phyloP scores from a whole-genome alignment of 768 basidiomycete genomes.

The Rhizopogon salebrosus region DNA sequence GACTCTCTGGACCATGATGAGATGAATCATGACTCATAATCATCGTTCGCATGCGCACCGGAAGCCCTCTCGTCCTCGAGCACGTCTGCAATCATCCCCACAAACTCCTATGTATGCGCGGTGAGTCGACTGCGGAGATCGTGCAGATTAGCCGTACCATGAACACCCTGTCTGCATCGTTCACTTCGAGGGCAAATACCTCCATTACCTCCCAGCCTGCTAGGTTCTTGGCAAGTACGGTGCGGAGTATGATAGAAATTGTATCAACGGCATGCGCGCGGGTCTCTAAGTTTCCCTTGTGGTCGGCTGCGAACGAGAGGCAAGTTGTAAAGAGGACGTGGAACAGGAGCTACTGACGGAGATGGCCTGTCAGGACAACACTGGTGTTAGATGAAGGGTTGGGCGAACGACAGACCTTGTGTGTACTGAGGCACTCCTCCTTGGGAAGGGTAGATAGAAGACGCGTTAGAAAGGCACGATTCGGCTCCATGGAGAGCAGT shows the following conservation, averaged over 20 bases:
- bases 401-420: conserved; percentile 40
- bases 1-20: conserved; percentile 27
- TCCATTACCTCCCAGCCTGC: conserved; percentile 75
- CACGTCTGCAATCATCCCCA: conserved; percentile 39
- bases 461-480: conserved; percentile 38
- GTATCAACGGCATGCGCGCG: conserved; percentile 45
- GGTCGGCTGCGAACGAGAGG: conserved; percentile 32
- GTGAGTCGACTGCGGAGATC: not conserved
- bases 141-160: conserved; percentile 28
- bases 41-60: conserved; percentile 25
- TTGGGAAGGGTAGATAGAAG: conserved; percentile 39
- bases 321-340: conserved; percentile 43
- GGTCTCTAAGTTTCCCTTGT: conserved; percentile 16
- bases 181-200: conserved; percentile 55
- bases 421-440: conserved; percentile 40
- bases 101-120: conserved; percentile 39
- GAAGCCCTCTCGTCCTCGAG: conserved; percentile 42
- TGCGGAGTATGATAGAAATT: conserved; percentile 40
- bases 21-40: not conserved
- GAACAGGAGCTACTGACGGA: conserved; percentile 44
- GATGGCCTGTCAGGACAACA: conserved; percentile 4
- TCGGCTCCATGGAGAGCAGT: conserved; percentile 47
- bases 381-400: not conserved
- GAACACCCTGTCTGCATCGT: conserved; percentile 53
- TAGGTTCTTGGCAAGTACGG: conserved; percentile 50